Base-by-base conservation (phyloP, 371 early-diverging fungal species). In the Mortierella polycephala region DNA sequence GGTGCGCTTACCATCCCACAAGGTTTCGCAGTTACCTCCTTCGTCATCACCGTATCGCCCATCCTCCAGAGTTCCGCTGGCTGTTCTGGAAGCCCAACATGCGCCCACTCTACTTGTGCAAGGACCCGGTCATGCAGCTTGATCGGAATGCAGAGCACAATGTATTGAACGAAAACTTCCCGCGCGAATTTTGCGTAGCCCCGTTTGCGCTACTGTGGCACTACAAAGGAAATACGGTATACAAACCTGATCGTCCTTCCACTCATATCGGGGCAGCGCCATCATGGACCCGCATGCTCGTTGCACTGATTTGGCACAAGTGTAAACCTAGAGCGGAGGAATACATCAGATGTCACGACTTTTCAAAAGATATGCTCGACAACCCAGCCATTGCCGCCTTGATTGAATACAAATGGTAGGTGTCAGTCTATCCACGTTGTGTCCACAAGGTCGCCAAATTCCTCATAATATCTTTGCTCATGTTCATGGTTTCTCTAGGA, bases 81-180 rank as follows among this genome's bases (percentile, higher is more conserved):
- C 14, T 13, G 21, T 60, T 74, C 41, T 60, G 63, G 67, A 58
- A 46, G 14, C 16, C 64, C 0, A 23, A 30, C 8, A 4, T 21
- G 3, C 14, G 21, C 2, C 18, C 65, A 2, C 13, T 60, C 9
- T 39, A 21, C 45, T 23, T 37, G 45, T 41, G 37, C 1, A 54
- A 59, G 14, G 44, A 67, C n/a, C 60, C 63, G 1, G 60, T 64
- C 44, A 12, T 74, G 37, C 74, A 67, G 21, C 30, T 74, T 1
- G 39, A 64, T 8, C 39, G 16, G 8, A 30, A 3, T 1, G 9
- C 30, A 12, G 47, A 30, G 9, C 11, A 4, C 16, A 9, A 21
- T 0, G 37, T n/a, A 7, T 13, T 30, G 6, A 12, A 23, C 16
- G 47, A 60, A 1, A 16, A 12, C 0, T 47, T 45, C 40, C 14